Percentiles rank a stretch among this genome's conserved stretches.
phyloP scores from a whole-genome alignment of 306 rosid species.

The Boehmeria nivea region DNA sequence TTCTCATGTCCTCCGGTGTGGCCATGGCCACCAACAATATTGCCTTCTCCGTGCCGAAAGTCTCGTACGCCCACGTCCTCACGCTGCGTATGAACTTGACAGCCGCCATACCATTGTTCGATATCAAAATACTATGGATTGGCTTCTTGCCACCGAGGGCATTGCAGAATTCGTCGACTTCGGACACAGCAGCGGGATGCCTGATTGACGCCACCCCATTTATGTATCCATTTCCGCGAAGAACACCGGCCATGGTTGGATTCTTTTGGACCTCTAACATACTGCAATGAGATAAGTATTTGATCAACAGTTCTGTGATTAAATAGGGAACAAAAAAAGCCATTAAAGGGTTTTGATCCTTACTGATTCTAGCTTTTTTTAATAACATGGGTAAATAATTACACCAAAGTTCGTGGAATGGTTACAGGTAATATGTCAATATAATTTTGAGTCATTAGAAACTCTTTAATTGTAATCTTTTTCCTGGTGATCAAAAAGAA shows the following conservation, averaged over 20 bases:
- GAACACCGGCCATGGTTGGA: slow-evolving; percentile 37
- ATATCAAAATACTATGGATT: slow-evolving; percentile 88
- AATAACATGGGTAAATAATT: too few species aligned
- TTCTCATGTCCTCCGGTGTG: slow-evolving; percentile 99
- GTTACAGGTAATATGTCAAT: too few species aligned
- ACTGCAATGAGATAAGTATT: slow-evolving; percentile 31
- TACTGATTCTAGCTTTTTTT: too few species aligned
- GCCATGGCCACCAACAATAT: slow-evolving; percentile 99
- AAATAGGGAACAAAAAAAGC: slow-evolving; percentile 8
- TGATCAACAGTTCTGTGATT: slow-evolving; percentile 16
- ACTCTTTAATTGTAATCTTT: too few species aligned
- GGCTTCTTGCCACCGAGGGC: slow-evolving; percentile 92
- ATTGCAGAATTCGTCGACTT: slow-evolving; percentile 64
- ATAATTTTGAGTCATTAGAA: too few species aligned
- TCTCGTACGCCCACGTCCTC: slow-evolving; percentile 94
- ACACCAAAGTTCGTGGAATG: too few species aligned
- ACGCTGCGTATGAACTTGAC: slow-evolving; percentile 95
- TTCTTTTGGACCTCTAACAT: slow-evolving; percentile 49
- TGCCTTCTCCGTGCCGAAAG: slow-evolving; percentile 93
- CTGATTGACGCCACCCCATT: slow-evolving; percentile 54
- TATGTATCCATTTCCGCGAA: slow-evolving; percentile 49
- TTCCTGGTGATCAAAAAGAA: too few species aligned
- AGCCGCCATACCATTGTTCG: slow-evolving; percentile 99
- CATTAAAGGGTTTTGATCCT: not conserved
- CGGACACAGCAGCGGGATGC: slow-evolving; percentile 62